These are phyloP conservation scores for Cytospora schulzeri DNA, from an alignment of 2,329 filamentous ascomycete genomes.

Conservation along the genomic window DNA sequence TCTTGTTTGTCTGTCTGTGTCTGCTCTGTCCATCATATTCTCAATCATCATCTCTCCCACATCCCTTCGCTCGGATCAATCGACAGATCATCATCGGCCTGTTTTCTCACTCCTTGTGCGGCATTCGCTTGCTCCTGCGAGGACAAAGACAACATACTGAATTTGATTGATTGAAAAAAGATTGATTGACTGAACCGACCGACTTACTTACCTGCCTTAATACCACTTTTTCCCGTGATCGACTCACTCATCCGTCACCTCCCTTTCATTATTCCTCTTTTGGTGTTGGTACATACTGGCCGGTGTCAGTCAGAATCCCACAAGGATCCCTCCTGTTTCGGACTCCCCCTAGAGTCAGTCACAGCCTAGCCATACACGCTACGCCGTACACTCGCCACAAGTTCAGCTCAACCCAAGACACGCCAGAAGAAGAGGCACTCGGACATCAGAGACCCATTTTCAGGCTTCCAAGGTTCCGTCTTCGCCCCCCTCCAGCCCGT, in stretches of 20 bases:
- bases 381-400: slow-evolving; percentile 18
- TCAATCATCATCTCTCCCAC: slow-evolving; percentile 13
- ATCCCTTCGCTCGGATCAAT: neutral
- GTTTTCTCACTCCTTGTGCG: slow-evolving; percentile 19
- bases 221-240: slow-evolving; percentile 14
- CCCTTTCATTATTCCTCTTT: slow-evolving; percentile 4
- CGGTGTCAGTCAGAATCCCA: slow-evolving; percentile 25
- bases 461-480: slow-evolving; percentile 35
- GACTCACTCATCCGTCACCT: slow-evolving; percentile 15
- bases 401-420: slow-evolving; percentile 33
- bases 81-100: neutral
- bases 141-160: slow-evolving; percentile 31
- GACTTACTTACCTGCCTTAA: slow-evolving; percentile 11
- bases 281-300: neutral
- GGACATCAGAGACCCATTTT: slow-evolving; percentile 32
- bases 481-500: slow-evolving; percentile 29
- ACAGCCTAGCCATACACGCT: slow-evolving; percentile 17
- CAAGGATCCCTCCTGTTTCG: slow-evolving; percentile 27
- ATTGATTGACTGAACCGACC: neutral
- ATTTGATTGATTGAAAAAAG: neutral
- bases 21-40: slow-evolving; percentile 33
- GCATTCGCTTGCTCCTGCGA: slow-evolving; percentile 43
- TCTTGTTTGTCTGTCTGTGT: slow-evolving; percentile 26
- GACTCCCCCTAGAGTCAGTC: slow-evolving; percentile 17
- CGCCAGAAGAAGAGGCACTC: slow-evolving; percentile 13